Conservation (phyloP, 257 asterid genomes). For the Primulina huaijiensis region DNA sequence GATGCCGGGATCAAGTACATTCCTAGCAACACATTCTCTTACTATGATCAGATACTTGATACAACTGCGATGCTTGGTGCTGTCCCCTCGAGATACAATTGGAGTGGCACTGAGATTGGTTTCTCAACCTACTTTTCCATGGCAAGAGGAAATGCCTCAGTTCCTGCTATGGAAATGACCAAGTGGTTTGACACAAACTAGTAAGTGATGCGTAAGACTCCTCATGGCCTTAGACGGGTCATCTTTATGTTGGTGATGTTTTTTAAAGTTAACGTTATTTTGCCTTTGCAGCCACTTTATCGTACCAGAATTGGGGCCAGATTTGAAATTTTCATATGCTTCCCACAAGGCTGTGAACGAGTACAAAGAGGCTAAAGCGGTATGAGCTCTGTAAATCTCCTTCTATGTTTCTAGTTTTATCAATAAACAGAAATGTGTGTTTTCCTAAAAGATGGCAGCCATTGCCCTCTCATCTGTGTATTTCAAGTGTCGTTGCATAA, state of each 20-base stretch:
- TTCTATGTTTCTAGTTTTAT: background rate
- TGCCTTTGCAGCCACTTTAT: constrained; percentile 39
- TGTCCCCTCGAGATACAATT: constrained; percentile 50
- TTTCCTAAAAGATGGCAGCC: background rate
- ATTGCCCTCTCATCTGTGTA: background rate
- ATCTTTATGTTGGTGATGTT: background rate
- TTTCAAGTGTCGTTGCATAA: constrained; percentile 2
- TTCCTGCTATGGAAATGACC: constrained; percentile 55
- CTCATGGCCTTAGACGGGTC: background rate
- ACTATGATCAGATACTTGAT: constrained; percentile 55
- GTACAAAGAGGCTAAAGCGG: constrained; percentile 39
- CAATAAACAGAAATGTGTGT: background rate
- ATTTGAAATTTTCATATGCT: constrained; percentile 32
- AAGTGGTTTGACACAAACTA: constrained; percentile 58
- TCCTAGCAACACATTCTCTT: constrained; percentile 55
- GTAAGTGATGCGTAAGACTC: constrained; percentile 26
- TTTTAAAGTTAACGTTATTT: constrained; percentile 3
- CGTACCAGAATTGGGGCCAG: constrained; percentile 38
- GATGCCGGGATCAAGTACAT: constrained; percentile 55
- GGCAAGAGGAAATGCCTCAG: constrained; percentile 63
- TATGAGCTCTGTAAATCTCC: constrained; percentile 14
- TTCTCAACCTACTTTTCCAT: constrained; percentile 47
- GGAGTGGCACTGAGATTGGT: constrained; percentile 56
- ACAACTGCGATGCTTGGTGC: constrained; percentile 60
- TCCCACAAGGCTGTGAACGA: constrained; percentile 39